phyloP scores from a whole-genome alignment of 2,329 filamentous ascomycete genomes.

The Leptographium procerum region DNA sequence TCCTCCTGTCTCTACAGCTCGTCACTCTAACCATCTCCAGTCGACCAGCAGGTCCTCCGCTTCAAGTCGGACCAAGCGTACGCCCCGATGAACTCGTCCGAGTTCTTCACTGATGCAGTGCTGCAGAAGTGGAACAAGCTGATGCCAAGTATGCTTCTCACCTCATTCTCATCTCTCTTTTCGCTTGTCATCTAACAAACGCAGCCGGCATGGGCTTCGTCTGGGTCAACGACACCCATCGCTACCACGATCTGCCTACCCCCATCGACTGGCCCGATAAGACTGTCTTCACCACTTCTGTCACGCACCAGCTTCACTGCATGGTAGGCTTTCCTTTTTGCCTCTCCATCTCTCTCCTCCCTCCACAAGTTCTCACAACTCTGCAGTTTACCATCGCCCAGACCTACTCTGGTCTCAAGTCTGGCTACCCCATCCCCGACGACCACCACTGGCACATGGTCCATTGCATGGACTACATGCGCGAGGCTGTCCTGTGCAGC shows the following conservation, averaged over 20 bases:
- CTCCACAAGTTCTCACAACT: not conserved
- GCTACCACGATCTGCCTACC: constrained; percentile 24
- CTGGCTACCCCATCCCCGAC: constrained; percentile 26
- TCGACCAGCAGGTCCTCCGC: constrained; percentile 20
- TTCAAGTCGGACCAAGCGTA: constrained; percentile 24
- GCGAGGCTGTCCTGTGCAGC: constrained; percentile 34
- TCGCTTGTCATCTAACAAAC: not conserved
- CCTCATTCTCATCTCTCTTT: not conserved
- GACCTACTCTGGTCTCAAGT: constrained; percentile 30
- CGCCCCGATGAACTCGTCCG: constrained; percentile 23
- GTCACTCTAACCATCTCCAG: constrained; percentile 8
- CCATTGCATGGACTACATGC: constrained; percentile 37
- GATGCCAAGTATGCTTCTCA: constrained; percentile 20
- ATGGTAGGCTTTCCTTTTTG: constrained; percentile 6
- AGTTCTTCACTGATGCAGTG: constrained; percentile 24
- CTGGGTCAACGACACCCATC: constrained; percentile 23
- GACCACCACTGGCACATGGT: constrained; percentile 37
- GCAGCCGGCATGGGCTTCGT: constrained; percentile 24
- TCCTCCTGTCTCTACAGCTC: not conserved
- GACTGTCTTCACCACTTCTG: constrained; percentile 25
- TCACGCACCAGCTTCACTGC: constrained; percentile 27
- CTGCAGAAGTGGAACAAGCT: constrained; percentile 24
- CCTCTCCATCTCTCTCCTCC: not conserved
- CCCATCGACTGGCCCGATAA: constrained; percentile 23
- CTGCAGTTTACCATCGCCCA: constrained; percentile 25